phyloP scores from a whole-genome alignment of 2,329 filamentous ascomycete genomes.

The Periconia macrospinosa region DNA sequence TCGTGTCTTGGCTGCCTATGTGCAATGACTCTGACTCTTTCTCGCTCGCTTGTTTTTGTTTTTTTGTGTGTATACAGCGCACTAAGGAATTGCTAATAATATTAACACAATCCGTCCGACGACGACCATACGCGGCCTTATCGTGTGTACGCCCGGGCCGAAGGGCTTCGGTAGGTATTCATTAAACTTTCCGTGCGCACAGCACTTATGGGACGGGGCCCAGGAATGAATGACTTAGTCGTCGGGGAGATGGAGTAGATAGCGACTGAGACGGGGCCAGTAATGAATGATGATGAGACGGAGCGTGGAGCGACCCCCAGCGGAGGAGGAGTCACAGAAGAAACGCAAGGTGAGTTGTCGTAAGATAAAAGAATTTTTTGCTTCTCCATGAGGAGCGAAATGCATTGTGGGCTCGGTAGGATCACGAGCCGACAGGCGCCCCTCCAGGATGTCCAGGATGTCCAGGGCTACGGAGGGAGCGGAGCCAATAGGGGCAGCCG shows the following conservation, averaged over 20 bases:
- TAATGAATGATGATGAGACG: conserved; percentile 3
- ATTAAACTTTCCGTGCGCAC: conserved; percentile 1
- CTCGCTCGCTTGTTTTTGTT: neutral
- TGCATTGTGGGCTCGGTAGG: conserved; percentile 35
- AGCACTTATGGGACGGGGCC: neutral
- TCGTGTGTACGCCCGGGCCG: neutral
- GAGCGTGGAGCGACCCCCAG: conserved; percentile 29
- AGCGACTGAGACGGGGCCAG: conserved; percentile 13
- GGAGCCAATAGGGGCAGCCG: conserved; percentile 29
- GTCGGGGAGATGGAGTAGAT: conserved; percentile 6
- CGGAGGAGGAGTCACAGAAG: conserved; percentile 32
- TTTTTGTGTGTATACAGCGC: neutral
- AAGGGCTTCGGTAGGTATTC: neutral
- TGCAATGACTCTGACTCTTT: neutral
- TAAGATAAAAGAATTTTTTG: conserved; percentile 26
- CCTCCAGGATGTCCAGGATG: conserved; percentile 26
- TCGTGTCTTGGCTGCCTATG: conserved; percentile 19
- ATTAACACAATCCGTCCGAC: neutral
- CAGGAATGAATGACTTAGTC: neutral
- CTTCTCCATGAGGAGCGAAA: conserved; percentile 14
- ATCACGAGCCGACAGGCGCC: conserved; percentile 18
- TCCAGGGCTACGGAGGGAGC: conserved; percentile 7
- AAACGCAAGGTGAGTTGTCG: conserved; percentile 43
- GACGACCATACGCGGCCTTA: neutral
- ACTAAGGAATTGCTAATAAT: neutral